Conservation (phyloP, 495 filamentous ascomycete genomes). For the Articulospora tetracladia region DNA sequence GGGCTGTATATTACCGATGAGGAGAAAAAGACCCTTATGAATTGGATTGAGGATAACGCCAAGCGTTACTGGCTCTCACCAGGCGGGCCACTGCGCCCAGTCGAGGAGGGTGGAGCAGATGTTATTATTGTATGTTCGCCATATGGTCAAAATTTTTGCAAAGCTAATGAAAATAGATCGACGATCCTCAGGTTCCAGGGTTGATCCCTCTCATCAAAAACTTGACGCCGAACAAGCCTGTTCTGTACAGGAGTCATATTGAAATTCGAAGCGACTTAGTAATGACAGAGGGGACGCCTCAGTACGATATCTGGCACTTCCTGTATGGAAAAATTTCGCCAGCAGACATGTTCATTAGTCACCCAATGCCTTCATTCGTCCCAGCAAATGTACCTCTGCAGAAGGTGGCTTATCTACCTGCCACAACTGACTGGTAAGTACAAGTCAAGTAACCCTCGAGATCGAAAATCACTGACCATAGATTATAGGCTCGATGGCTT, state of each 20-base stretch:
- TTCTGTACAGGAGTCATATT: constrained; percentile 82
- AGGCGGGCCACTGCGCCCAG: constrained; percentile 64
- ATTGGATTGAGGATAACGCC: constrained; percentile 79
- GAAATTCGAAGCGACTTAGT: constrained; percentile 77
- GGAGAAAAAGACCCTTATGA: constrained; percentile 55
- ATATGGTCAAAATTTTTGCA: neutral
- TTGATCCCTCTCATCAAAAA: constrained; percentile 75
- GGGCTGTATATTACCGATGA: constrained; percentile 57
- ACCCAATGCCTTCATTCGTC: constrained; percentile 77
- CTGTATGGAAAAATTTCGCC: constrained; percentile 69
- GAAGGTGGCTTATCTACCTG: constrained; percentile 75
- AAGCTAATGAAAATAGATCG: constrained; percentile 41
- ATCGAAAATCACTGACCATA: neutral
- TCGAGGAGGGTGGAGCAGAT: constrained; percentile 71
- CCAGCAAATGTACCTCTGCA: constrained; percentile 61
- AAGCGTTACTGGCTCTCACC: constrained; percentile 69
- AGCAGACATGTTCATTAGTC: constrained; percentile 79
- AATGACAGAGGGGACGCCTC: constrained; percentile 55
- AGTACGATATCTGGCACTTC: constrained; percentile 73
- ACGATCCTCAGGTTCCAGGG: constrained; percentile 87
- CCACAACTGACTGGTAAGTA: constrained; percentile 71
- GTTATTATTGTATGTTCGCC: constrained; percentile 59
- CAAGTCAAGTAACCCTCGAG: constrained; percentile 24
- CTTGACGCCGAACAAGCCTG: constrained; percentile 65
- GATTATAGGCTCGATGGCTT: constrained; percentile 69